phyloP scores from a whole-genome alignment of 2,329 filamentous ascomycete genomes.

The Colletotrichum lindemuthianum region DNA sequence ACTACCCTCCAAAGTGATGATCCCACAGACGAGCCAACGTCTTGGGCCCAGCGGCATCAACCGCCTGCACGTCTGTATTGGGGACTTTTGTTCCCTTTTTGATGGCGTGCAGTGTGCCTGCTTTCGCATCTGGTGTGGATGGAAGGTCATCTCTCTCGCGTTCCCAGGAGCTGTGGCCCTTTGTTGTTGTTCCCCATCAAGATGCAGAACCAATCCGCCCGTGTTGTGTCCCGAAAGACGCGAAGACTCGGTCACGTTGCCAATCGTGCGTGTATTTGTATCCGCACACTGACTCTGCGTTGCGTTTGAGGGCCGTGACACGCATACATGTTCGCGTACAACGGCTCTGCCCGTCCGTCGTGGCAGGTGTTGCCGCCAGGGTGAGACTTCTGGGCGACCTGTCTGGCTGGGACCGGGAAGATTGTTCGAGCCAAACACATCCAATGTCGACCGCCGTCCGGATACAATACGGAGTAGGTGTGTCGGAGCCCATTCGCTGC shows the following conservation, averaged over 20 bases:
- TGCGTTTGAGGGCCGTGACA: conserved; percentile 14
- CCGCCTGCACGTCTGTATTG: conserved; percentile 12
- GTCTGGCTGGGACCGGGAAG: not conserved
- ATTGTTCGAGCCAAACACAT: conserved; percentile 12
- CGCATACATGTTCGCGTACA: conserved; percentile 11
- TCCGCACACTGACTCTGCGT: too few relatives aligned
- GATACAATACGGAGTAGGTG: not conserved
- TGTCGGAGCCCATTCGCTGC: conserved; percentile 11
- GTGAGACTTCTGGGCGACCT: conserved; percentile 16
- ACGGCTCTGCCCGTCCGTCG: conserved; percentile 24
- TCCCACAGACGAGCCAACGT: conserved; percentile 12
- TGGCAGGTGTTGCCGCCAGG: conserved; percentile 26
- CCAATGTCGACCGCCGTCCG: not conserved
- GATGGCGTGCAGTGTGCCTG: conserved; percentile 18
- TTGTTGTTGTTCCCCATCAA: not conserved
- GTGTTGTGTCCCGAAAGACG: conserved; percentile 24
- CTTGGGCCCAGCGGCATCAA: conserved; percentile 8
- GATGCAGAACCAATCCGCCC: conserved; percentile 8
- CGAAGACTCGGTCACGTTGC: conserved; percentile 22
- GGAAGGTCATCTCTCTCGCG: conserved; percentile 20
- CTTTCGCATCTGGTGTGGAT: conserved; percentile 17
- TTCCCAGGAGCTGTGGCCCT: not conserved
- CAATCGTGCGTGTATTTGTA: not conserved
- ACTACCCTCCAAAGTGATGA: not conserved
- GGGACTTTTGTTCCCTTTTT: conserved; percentile 22